These are phyloP conservation scores for Lipomyces yamadae DNA, from an alignment of 805 yeast species.

Conservation along the genomic window DNA sequence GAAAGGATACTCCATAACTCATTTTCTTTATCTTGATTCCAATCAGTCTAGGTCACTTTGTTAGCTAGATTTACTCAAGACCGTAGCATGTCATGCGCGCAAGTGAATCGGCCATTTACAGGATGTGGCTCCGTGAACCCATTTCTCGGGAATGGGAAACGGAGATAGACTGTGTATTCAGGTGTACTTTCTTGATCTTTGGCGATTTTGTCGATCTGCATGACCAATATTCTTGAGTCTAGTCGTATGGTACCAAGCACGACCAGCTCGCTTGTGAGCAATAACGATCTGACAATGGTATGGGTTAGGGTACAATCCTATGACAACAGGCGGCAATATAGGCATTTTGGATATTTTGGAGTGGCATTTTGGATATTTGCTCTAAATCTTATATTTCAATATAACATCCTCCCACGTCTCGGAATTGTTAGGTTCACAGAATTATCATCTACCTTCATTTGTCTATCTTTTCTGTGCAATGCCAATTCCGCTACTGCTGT, in stretches of 20 bases:
- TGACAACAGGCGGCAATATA: too few species aligned
- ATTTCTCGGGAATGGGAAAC: conserved; percentile 52
- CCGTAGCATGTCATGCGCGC: background rate
- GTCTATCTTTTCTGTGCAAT: background rate
- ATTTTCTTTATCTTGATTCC: conserved; percentile 45
- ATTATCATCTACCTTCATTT: background rate
- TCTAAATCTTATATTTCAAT: too few species aligned
- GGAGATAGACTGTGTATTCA: conserved; percentile 49
- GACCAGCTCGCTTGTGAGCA: too few species aligned
- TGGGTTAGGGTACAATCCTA: too few species aligned
- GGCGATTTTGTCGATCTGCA: background rate
- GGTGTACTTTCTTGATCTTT: background rate
- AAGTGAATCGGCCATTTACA: conserved; percentile 33
- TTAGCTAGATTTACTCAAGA: background rate
- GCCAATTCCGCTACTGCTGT: background rate
- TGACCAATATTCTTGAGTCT: background rate
- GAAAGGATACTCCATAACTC: conserved; percentile 46
- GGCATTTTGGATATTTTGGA: too few species aligned
- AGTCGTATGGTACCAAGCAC: too few species aligned
- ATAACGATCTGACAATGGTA: too few species aligned
- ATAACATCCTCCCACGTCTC: too few species aligned
- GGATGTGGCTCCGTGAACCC: conserved; percentile 50
- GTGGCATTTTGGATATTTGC: too few species aligned
- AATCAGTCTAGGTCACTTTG: conserved; percentile 38
- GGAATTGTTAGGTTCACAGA: background rate